Evolutionary conservation across 2,329 filamentous ascomycete species (phyloP), one percentile per base, ranked within the genome.

Genomic region (Neonectria magnoliae): DNA sequence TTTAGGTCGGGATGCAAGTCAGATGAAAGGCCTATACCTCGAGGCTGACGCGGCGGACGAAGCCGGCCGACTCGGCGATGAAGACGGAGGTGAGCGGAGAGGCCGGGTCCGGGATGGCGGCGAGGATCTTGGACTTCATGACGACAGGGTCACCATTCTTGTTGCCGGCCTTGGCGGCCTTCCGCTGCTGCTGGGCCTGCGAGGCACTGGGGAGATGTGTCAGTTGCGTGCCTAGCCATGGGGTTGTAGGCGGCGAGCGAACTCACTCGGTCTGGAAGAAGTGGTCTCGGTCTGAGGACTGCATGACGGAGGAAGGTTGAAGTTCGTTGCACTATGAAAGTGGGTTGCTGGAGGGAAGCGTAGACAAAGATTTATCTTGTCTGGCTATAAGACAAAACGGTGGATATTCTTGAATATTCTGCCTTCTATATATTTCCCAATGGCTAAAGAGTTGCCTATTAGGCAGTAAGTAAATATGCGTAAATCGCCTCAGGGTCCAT

Each of bases 231-330:
- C 29, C n/a, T 42, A 3, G 18, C 18, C 18, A 52, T 14, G 25
- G 22, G 22, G 44, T 14, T 18, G 36, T n/a, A 25, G 27, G 7
- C 51, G 33, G 41, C 14, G 22, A 56, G 55, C 75, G 76, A 25
- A 78, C 90, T 80, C 81, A 96, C 93, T 94, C 92, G 31, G 94
- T 97, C 80, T 98, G 93, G 76, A 98, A 98, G 83, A 97, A 98
- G 76, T 96, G 89, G 31, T 91, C 90, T 56, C 90, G 86, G 75
- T 97, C 88, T 55, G 87, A 86, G 29, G 92, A 91, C 68, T 88
- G 86, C 78, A 92, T 91, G 83, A 88, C 16, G 60, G 42, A 45
- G 41, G 42, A 44, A 44, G 31, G 20, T 33, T 25, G 59, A 42
- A 31, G n/a, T 2, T 25, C 8, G 31, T 33, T 52, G 20, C 20